Percentiles rank a stretch among this genome's conserved stretches.
Conservation (phyloP, 768 basidiomycete species). For the Omphalotus guepiniiformis region DNA sequence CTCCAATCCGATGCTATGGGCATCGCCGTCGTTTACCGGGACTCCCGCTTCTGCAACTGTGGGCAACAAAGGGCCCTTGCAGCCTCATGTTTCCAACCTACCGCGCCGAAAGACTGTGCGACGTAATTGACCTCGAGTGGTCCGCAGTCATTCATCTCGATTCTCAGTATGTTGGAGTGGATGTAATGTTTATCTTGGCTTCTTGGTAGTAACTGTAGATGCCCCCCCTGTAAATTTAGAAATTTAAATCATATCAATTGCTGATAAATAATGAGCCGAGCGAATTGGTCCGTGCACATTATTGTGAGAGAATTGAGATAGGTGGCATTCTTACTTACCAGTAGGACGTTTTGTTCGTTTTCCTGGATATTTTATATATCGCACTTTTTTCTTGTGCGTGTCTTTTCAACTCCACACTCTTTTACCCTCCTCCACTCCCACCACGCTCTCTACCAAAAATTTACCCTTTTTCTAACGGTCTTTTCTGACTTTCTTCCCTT, state of each 20-base stretch:
- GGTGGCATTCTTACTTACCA: constrained; percentile 8
- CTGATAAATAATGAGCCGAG: background rate
- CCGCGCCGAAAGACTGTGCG: constrained; percentile 1
- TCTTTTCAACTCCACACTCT: constrained; percentile 14
- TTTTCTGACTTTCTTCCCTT: constrained; percentile 12
- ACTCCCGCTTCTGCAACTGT: constrained; percentile 3
- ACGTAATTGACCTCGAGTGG: background rate
- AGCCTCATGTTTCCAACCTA: constrained; percentile 6
- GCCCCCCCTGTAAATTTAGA: background rate
- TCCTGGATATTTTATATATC: constrained; percentile 12
- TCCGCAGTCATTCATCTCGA: background rate
- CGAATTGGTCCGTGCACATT: constrained; percentile 3
- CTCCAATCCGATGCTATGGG: background rate
- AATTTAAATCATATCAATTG: background rate
- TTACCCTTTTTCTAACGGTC: constrained; percentile 8
- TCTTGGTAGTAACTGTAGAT: background rate
- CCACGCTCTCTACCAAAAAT: constrained; percentile 12
- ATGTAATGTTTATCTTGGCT: background rate
- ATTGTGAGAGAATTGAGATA: background rate
- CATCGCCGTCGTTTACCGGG: background rate
- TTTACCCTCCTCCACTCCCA: constrained; percentile 3
- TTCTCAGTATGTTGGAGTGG: background rate
- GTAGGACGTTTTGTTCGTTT: constrained; percentile 11
- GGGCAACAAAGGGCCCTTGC: constrained; percentile 3
- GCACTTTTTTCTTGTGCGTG: constrained; percentile 13